Base-by-base conservation (phyloP, 202 grass and related monocot species). In the Carex arenaria region DNA sequence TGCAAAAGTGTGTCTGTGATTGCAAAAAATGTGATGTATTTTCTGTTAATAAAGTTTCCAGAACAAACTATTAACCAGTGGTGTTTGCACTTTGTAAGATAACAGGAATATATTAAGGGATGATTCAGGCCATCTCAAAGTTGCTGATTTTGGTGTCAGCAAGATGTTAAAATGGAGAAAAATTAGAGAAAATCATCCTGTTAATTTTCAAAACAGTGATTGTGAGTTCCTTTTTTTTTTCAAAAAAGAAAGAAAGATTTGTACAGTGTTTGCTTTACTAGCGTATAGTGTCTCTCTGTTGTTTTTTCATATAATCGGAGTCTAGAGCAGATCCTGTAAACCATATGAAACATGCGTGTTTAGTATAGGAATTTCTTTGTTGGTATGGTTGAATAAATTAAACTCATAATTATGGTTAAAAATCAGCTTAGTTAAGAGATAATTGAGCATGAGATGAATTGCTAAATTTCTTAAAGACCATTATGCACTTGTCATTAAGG, bases 101-200 rank as follows among this genome's bases (percentile, higher is more conserved):
- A 90, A 92, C 90, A 95, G 96, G 72, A 99, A 99, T 84, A 92
- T 99, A 80, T 69, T 99, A 85, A 89, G 89, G 85, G 96, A 99
- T 85, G 96, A 99, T 89, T 95, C 93, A 79, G 96, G 93, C 53
- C 93, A 95, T 92, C 84, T 99, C 60, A 99, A 99, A 88, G 96
- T 99, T 56, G 96, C 93, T 83, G 96, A 99, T 87, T 99, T 99
- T 84, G 96, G 90, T 83, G 72, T 99, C 28, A 95, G 93, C 84
- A 99, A 95, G 81, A 93, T 92, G 85, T 64, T 93, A 81, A 93
- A 95, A 86, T 90, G 90, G 96, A 87, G 87, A 89, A 95, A 67
- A 87, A 74, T 99, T 86, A 95, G 88, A 89, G 96, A 95, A 87
- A 90, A 89, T 59, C 91, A 22, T 73, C 89, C 87, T 10, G 78